phyloP scores from a whole-genome alignment of 345 rosid genomes.

The Melastoma malabathricum region DNA sequence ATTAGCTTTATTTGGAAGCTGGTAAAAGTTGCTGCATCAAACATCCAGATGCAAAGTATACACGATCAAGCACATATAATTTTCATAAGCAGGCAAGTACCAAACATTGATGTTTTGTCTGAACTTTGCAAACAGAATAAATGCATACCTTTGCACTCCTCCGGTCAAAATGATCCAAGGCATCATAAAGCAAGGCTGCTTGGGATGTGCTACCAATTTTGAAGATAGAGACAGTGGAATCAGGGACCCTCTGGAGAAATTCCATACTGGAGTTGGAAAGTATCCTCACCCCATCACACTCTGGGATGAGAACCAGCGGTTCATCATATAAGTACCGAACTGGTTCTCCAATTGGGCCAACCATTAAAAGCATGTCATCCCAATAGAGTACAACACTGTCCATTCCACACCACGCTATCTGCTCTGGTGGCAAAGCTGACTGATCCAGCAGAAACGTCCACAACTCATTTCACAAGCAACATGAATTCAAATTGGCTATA shows the following conservation, averaged over 20 bases:
- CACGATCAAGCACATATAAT: neutral
- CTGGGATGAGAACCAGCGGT: constrained; percentile 74
- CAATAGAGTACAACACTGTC: constrained; percentile 81
- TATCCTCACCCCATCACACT: constrained; percentile 95
- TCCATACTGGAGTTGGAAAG: constrained; percentile 80
- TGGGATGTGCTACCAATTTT: constrained; percentile 97
- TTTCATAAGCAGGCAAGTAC: neutral
- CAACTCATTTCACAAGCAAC: neutral
- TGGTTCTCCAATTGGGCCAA: constrained; percentile 79
- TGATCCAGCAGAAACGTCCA: constrained; percentile 16
- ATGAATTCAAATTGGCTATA: too few species aligned
- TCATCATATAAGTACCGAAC: constrained; percentile 79
- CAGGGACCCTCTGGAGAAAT: constrained; percentile 89
- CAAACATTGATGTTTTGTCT: neutral
- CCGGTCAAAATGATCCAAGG: constrained; percentile 94
- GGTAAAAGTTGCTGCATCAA: too few species aligned
- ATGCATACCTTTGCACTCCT: constrained; percentile 73
- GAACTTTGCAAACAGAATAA: neutral
- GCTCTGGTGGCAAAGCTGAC: constrained; percentile 95
- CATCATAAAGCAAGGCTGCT: constrained; percentile 78
- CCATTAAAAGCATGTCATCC: constrained; percentile 94
- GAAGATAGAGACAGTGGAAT: constrained; percentile 86
- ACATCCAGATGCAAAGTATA: neutral
- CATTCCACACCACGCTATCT: constrained; percentile 97
- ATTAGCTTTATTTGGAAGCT: too few species aligned